phyloP scores from a whole-genome alignment of 768 basidiomycete species.

The Auricularia heimuer region DNA sequence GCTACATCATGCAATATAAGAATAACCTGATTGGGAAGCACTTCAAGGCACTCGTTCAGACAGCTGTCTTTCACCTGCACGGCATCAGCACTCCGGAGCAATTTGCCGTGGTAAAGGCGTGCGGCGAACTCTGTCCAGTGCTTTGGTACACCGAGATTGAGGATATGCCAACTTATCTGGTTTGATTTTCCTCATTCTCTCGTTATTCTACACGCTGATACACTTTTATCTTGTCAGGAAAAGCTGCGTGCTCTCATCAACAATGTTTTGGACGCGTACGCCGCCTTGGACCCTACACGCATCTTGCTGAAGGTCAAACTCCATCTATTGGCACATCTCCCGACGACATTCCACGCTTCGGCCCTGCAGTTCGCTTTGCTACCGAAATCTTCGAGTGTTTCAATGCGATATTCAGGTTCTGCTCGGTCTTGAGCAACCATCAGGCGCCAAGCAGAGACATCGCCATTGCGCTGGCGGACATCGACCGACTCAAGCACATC shows the following conservation, averaged over 20 bases:
- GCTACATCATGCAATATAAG: constrained; percentile 25
- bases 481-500: constrained; percentile 21
- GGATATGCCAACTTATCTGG: constrained; percentile 2
- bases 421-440: constrained; percentile 10
- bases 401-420: constrained; percentile 7
- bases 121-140: constrained; percentile 9
- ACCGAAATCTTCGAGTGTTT: not conserved
- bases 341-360: constrained; percentile 15
- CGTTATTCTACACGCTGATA: too few relatives aligned
- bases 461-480: constrained; percentile 9
- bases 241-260: constrained; percentile 18
- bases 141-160: constrained; percentile 11
- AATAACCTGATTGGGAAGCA: constrained; percentile 24
- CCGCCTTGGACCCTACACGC: constrained; percentile 24
- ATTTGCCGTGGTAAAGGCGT: constrained; percentile 10
- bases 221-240: constrained; percentile 10
- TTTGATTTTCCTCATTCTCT: too few relatives aligned
- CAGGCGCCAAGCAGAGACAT: constrained; percentile 11
- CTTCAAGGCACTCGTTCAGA: constrained; percentile 18
- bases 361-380: not conserved
- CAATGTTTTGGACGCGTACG: constrained; percentile 30
- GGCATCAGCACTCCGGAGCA: not conserved
- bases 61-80: not conserved
- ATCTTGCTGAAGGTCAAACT: constrained; percentile 26
- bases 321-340: constrained; percentile 23